Evolutionary conservation across 2,329 filamentous ascomycete genomes (phyloP), one percentile per base, ranked within the genome.

Genomic region (Fusarium praegraminearum): DNA sequence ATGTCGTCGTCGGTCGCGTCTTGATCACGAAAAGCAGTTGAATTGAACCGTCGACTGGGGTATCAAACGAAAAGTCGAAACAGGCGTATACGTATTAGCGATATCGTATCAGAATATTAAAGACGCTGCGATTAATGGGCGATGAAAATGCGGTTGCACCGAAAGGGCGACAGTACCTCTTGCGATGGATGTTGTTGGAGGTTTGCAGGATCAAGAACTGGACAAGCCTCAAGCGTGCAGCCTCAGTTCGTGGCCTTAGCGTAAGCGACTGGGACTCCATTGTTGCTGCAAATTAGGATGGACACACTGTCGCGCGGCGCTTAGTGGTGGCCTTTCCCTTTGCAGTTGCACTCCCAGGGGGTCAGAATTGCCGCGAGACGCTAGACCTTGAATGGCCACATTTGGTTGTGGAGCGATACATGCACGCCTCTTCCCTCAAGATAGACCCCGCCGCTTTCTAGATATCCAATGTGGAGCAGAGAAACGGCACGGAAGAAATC

Each of bases 231-330:
- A 55, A 50, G 62, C 57, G 46, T 56, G 41, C 60, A 69, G 50
- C 38, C 61, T 55, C 59, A 50, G 40, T 32, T 43, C 20, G 36
- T 40, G 38, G 61, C 66, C 61, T 57, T 44, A 54, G 55, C 61
- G 50, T 50, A 57, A 62, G 57, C 62, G 62, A 62, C 53, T 43
- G 33, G 20, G 7, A 20, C 47, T 33, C 49, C 46, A 38, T 61
- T 47, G 57, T 45, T 55, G 38, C 62, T 70, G 57, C 66, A 72
- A 72, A 64, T 64, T 64, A 33, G 33, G 64, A 70, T 73, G 69
- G 62, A 62, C 58, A 69, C 58, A 70, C 64, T 62, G 59, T 69
- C 60, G 63, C 52, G 60, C 65, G 53, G 68, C 56, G 68, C 64
- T 71, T 70, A 70, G 63, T 58, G 38, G 47, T 57, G 33, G 59